Conservation (phyloP, 176 grass and related monocot species). For the Carex kokanica region DNA sequence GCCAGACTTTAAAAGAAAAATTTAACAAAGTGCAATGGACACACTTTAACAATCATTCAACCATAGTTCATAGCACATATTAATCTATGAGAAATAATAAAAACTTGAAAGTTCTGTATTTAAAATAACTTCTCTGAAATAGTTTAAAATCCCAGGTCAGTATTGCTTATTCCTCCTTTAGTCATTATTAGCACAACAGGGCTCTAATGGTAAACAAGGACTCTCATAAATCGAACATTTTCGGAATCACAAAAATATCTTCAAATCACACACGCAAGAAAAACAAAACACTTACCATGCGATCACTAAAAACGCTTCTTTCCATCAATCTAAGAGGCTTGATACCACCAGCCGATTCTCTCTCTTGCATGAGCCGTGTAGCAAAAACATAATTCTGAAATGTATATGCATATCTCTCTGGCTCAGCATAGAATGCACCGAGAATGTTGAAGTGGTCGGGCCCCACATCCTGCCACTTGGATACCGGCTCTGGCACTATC, state of each 20-base stretch:
- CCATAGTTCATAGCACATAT: not conserved
- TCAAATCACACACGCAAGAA: not conserved
- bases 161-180: not conserved
- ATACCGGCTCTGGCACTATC: slow-evolving; percentile 86
- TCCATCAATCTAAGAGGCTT: slow-evolving; percentile 99
- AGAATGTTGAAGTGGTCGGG: slow-evolving; percentile 98
- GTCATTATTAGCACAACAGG: not conserved
- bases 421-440: slow-evolving; percentile 82
- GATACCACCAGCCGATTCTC: slow-evolving; percentile 75
- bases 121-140: not conserved
- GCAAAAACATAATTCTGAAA: slow-evolving; percentile 99
- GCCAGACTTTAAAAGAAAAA: not conserved
- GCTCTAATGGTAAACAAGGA: not conserved
- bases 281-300: slow-evolving; percentile 61
- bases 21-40: not conserved
- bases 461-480: slow-evolving; percentile 92
- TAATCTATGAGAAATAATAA: not conserved
- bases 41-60: not conserved
- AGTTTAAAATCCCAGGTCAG: not conserved
- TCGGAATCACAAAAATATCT: not conserved
- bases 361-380: slow-evolving; percentile 97
- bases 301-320: slow-evolving; percentile 94
- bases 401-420: slow-evolving; percentile 90
- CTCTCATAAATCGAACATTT: not conserved
- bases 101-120: not conserved